A percentile compares a stretch with the other conserved stretches of the same genome.
These are phyloP conservation scores for Alternaria sp. DNA, from an alignment of 2,329 filamentous ascomycete species.

Conservation along the genomic window DNA sequence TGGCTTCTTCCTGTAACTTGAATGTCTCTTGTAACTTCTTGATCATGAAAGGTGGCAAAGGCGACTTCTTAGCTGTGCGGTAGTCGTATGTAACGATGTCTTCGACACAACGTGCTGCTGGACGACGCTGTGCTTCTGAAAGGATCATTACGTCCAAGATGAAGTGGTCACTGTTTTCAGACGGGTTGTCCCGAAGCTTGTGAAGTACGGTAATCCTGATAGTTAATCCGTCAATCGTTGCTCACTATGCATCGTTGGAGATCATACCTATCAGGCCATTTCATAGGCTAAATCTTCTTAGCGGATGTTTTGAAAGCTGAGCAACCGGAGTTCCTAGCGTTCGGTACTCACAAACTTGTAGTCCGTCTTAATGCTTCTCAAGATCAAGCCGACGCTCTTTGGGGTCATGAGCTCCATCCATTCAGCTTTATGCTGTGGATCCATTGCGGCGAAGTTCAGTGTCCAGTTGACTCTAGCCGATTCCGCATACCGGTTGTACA, in stretches of 20 bases:
- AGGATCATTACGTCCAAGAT: slow-evolving; percentile 71
- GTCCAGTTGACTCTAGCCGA: slow-evolving; percentile 81
- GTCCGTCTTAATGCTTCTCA: slow-evolving; percentile 80
- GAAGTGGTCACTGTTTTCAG: slow-evolving; percentile 62
- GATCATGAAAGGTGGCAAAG: slow-evolving; percentile 68
- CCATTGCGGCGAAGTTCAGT: slow-evolving; percentile 70
- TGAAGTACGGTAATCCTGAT: slow-evolving; percentile 78
- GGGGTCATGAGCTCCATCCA: slow-evolving; percentile 77
- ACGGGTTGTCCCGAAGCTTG: slow-evolving; percentile 69
- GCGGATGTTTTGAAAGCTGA: background rate
- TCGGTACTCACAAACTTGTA: slow-evolving; percentile 79
- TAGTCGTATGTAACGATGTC: slow-evolving; percentile 85
- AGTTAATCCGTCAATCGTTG: background rate
- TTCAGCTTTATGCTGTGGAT: slow-evolving; percentile 66
- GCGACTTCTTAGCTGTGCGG: slow-evolving; percentile 62
- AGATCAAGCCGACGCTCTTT: slow-evolving; percentile 73
- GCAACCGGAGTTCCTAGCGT: background rate
- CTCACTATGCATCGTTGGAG: background rate
- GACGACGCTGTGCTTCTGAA: slow-evolving; percentile 76
- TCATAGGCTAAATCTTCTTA: slow-evolving; percentile 67
- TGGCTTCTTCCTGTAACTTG: slow-evolving; percentile 68
- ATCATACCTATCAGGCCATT: slow-evolving; percentile 71
- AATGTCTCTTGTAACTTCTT: slow-evolving; percentile 67
- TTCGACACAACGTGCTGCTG: slow-evolving; percentile 78
- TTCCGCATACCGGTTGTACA: slow-evolving; percentile 85